Evolutionary conservation across 306 rosid genomes (phyloP), one percentile per base, ranked within the genome.

Genomic region (Pyrus pyrifolia): DNA sequence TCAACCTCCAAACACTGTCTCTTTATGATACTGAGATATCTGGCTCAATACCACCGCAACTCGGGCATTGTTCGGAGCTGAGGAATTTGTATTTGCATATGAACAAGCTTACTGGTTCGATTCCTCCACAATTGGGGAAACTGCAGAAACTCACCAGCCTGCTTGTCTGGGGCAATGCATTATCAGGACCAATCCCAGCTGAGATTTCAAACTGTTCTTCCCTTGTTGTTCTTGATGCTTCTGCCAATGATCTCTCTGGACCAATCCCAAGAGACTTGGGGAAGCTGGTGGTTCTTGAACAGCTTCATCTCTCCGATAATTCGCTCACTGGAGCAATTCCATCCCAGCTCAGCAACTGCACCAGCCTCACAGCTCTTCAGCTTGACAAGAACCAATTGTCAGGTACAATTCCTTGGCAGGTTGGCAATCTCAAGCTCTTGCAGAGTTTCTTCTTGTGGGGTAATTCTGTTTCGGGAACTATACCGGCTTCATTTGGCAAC

Each of bases 371-470:
- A 19, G 89, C 90, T 23, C 85, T 92, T 83, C 99, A 95, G 89
- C 93, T 95, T 65, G 99, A 95, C 59, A 95, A 95, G 83, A 95
- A 95, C 68, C 96, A 90, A 80, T 79, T 95, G 53, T 90, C 99
- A 72, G 99, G 99, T 75, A 76, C 81, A 19, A 95, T 95, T 82
- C 99, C 99, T 15, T 73, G 85, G 89, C 88, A 92, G 76, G 78
- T 95, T 69, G 97, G 99, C 8, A 86, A 91, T 13, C 77, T 95
- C 79, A 88, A 91, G 62, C 64, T 72, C 60, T 64, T 95, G 80
- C 99, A 95, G 73, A 78, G 85, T 73, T 91, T 95, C 84, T 95
- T 90, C 91, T 57, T 95, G 80, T 95, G 99, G 99, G 97, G 97
- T 2, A 95, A 95, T 79, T 79, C 80, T 23, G 89, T 95, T 22